These are phyloP conservation scores for Leishmania tropica DNA, from an alignment of 208 protist species.

Conservation along the genomic window DNA sequence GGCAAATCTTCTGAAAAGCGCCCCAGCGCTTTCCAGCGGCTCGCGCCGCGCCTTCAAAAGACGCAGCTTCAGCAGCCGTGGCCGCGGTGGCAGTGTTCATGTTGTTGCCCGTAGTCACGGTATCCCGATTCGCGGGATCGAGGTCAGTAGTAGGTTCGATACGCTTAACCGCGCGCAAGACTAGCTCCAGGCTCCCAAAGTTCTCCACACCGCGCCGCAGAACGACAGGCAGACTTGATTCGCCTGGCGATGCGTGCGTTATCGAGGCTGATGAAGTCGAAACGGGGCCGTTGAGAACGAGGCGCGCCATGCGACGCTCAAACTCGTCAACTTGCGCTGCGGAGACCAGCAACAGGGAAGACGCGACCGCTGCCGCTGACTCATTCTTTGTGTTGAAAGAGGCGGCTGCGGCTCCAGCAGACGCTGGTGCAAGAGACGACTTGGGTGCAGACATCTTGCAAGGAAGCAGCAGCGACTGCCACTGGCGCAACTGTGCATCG, in stretches of 20 bases:
- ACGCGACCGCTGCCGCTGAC: neutral
- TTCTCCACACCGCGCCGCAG: constrained; percentile 63
- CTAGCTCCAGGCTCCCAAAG: constrained; percentile 66
- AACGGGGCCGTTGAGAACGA: constrained; percentile 36
- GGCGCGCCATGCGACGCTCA: constrained; percentile 49
- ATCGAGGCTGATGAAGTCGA: neutral
- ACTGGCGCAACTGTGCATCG: constrained; percentile 23
- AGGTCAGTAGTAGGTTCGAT: neutral
- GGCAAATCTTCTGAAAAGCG: constrained; percentile 70
- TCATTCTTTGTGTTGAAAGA: neutral
- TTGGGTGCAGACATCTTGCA: neutral
- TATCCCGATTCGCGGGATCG: neutral
- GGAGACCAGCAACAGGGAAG: constrained; percentile 1
- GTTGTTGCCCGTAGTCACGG: neutral
- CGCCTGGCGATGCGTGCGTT: neutral
- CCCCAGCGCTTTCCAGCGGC: constrained; percentile 48
- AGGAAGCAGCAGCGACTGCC: constrained; percentile 12
- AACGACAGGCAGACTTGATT: constrained; percentile 40
- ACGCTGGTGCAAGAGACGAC: neutral
- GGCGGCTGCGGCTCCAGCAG: neutral
- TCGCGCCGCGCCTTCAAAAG: neutral
- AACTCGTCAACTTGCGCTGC: constrained; percentile 43
- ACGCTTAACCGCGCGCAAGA: constrained; percentile 17
- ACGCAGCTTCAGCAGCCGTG: neutral
- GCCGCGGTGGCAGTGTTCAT: neutral